These are phyloP conservation scores for Sporothrix dimorphospora DNA, from an alignment of 2,329 filamentous ascomycete species.

Conservation along the genomic window DNA sequence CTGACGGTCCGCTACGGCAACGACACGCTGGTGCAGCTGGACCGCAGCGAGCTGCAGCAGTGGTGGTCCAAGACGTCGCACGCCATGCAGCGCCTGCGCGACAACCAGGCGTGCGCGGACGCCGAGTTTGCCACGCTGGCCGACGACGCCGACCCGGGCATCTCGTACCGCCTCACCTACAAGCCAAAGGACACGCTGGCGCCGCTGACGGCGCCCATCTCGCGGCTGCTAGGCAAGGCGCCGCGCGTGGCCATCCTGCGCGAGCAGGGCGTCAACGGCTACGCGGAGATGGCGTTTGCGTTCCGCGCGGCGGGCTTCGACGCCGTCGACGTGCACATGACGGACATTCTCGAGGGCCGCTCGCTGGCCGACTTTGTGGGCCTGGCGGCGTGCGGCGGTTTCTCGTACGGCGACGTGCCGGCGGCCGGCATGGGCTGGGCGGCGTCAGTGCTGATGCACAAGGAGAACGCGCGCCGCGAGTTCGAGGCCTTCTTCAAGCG, in stretches of 20 bases:
- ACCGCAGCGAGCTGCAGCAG: constrained; percentile 75
- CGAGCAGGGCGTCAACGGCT: constrained; percentile 93
- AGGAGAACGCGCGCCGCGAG: constrained; percentile 68
- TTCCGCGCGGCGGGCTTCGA: constrained; percentile 91
- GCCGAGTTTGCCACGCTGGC: constrained; percentile 75
- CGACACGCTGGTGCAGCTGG: constrained; percentile 68
- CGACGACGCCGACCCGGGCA: constrained; percentile 77
- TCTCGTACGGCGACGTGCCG: constrained; percentile 79
- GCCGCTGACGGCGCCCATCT: constrained; percentile 66
- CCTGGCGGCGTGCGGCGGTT: constrained; percentile 92
- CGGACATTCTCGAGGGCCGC: constrained; percentile 78
- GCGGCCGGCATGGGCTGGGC: constrained; percentile 98
- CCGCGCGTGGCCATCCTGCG: constrained; percentile 88
- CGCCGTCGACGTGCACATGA: constrained; percentile 95
- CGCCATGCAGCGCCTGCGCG: constrained; percentile 86
- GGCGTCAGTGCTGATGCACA: constrained; percentile 84
- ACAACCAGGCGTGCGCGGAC: constrained; percentile 86
- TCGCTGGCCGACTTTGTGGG: constrained; percentile 83
- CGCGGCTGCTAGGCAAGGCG: constrained; percentile 57
- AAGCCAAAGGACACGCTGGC: constrained; percentile 76
- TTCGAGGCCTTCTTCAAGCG: constrained; percentile 86
- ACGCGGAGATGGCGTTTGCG: constrained; percentile 97
- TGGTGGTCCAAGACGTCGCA: constrained; percentile 88
- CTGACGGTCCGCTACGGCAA: constrained; percentile 75
- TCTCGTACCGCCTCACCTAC: constrained; percentile 82